Evolutionary conservation across 805 yeast genomes (phyloP), one percentile per base, ranked within the genome.

Genomic region (Wickerhamomyces chambardii): DNA sequence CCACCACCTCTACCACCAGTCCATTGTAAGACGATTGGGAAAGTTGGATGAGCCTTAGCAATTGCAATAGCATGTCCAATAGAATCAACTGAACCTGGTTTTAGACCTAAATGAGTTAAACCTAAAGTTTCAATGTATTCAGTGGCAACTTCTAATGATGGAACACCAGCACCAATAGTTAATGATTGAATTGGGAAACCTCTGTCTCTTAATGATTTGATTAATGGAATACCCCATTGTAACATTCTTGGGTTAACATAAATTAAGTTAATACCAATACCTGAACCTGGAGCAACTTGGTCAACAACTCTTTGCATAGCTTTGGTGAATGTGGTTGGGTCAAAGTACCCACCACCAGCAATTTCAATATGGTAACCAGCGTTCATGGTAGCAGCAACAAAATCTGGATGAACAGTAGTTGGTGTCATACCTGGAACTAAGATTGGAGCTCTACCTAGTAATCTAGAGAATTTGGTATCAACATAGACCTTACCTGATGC

Each of bases 1-100:
- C 99, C 99, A 75, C 99, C 99, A 68, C 97, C 99, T 75, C 99
- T 89, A 63, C 99, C 99, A 74, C 97, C 98, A 40, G 99, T 92
- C 99, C 99, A 92, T 70, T 92, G 98, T 51, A 92, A 67, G 37
- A 92, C 90, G 54, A 92, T 86, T 45, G 98, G 99, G 89, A 92
- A 92, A 44, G 61, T 66, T 47, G 98, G 98, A 65, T 89, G 95
- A 33, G 95, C 89, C 56, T 84, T 85, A 36, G 99, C 98, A 56
- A 92, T 92, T 42, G 81, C 65, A 50, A 92, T 78, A 47, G 78
- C 84, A 60, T 84, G 90, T 45, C 78, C 70, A 53, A 92, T 86
- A 30, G 97, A 82, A 49, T 92, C 98, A 37, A 87, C 73, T 18
- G 97, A 86, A 56, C 99, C 99, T 42, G 99, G 99, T 67, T 92